Base-by-base conservation (phyloP, 306 rosid genomes). In the Begonia masoniana region DNA sequence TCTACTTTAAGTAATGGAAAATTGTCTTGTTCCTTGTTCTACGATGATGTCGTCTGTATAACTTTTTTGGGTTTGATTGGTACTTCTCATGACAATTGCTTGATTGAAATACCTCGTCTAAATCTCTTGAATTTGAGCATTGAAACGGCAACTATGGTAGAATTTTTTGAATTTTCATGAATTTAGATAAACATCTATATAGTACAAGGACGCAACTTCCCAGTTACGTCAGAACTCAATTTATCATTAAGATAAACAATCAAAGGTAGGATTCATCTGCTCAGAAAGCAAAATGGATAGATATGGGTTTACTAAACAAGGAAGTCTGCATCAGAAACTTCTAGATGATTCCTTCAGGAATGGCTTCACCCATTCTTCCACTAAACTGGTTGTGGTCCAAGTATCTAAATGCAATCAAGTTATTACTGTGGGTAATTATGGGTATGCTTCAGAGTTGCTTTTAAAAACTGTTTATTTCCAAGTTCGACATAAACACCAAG, bases 301-400 rank as follows among this genome's bases (percentile, higher is more conserved):
- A 17, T 17, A 17, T 17, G 19, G 19, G 19, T 17, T 17, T 17
- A 17, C 19, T 82, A 86, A 56, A 83, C 95, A n/a, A 86, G 78
- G 75, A 91, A 86, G 50, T 92, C 96, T 4, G 86, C 4, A 49
- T 86, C 93, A 49, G 96, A 81, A 75, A 92, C 87, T 71, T 86
- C 99, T 54, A 92, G 96, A 74, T 1, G 19, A 0, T 17, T 17
- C 19, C 19, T 17, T 17, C 83, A 92, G 75, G 68, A 81, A 83
- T 49, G 76, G 86, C 79, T 86, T 51, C 84, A 3, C 94, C 82
- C 61, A 92, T 92, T 78, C 96, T 86, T 67, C 99, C 99, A 7
- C 88, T 69, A 68, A 92, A 92, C 71, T 86, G 99, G 65, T 86
- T 92, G 77, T 86, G 96, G 73, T 83, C 95, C 86, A 92, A 76